Conservation (phyloP, 2,329 filamentous ascomycete genomes). For the Lasiodiplodia gonubiensis region DNA sequence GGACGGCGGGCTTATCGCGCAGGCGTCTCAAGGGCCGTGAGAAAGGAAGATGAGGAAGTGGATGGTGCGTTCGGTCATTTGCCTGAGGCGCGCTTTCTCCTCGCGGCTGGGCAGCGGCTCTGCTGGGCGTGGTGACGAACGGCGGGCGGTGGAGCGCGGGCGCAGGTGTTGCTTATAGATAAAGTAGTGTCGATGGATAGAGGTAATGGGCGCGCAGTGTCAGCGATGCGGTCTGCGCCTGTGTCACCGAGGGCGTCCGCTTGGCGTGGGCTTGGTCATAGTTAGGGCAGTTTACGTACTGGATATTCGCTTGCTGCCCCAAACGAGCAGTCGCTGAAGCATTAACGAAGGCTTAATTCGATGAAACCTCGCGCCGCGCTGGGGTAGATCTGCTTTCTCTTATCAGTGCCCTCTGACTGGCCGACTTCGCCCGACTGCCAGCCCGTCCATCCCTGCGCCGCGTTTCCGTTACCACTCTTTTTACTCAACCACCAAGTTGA, state of each 20-base stretch:
- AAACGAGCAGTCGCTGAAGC: constrained; percentile 21
- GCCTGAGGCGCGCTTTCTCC: constrained; percentile 18
- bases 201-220: constrained; percentile 19
- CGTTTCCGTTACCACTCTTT: constrained; percentile 23
- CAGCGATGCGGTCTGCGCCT: constrained; percentile 20
- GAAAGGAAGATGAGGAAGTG: constrained; percentile 50
- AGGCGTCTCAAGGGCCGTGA: constrained; percentile 29
- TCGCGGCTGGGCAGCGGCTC: constrained; percentile 17
- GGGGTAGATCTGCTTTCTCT: constrained; percentile 24
- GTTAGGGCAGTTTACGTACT: constrained; percentile 29
- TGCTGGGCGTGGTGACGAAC: constrained; percentile 9
- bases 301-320: constrained; percentile 24
- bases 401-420: constrained; percentile 21
- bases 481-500: constrained; percentile 26
- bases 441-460: not conserved
- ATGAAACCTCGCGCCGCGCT: constrained; percentile 26
- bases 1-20: constrained; percentile 26
- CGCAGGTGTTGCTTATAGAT: constrained; percentile 24
- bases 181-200: constrained; percentile 23
- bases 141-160: constrained; percentile 3
- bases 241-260: constrained; percentile 22
- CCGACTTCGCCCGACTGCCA: constrained; percentile 13
- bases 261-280: constrained; percentile 29
- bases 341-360: constrained; percentile 28
- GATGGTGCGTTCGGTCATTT: constrained; percentile 51